Conservation (phyloP, 306 rosid species). For the Pterocarpus santalinus region DNA sequence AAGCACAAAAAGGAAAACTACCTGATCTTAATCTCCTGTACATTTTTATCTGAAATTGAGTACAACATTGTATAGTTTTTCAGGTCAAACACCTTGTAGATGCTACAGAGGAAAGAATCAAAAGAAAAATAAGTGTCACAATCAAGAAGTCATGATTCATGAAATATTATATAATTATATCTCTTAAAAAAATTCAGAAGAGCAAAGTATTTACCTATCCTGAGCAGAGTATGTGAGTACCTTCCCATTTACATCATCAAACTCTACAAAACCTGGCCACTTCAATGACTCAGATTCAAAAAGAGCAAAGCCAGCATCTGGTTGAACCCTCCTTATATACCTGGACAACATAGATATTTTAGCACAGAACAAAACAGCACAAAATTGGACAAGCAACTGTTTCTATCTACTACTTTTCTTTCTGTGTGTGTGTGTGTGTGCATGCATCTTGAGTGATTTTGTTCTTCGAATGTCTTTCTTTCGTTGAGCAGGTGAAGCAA, state of each 20-base stretch:
- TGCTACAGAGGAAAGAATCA: constrained; percentile 53
- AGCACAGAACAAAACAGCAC: constrained; percentile 39
- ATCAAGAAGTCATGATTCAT: constrained; percentile 34
- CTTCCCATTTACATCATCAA: constrained; percentile 99
- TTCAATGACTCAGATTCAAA: constrained; percentile 96
- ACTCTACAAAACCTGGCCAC: constrained; percentile 99
- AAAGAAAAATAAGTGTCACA: constrained; percentile 23
- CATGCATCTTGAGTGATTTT: background rate
- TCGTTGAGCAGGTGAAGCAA: background rate
- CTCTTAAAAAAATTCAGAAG: background rate
- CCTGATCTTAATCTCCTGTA: constrained; percentile 99
- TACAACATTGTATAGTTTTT: constrained; percentile 96
- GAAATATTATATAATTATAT: constrained; percentile 29
- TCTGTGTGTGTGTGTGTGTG: background rate
- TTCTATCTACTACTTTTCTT: constrained; percentile 2
- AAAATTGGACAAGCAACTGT: constrained; percentile 38
- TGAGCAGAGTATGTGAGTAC: constrained; percentile 96
- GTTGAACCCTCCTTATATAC: constrained; percentile 92
- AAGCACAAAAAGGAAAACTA: constrained; percentile 47
- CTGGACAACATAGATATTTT: constrained; percentile 56
- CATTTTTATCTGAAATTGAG: constrained; percentile 96
- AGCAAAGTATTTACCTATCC: constrained; percentile 65
- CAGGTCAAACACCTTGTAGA: constrained; percentile 97
- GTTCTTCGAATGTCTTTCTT: background rate
- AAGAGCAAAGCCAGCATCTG: constrained; percentile 98